Evolutionary conservation across 2,329 filamentous ascomycete species (phyloP), one percentile per base, ranked within the genome.

Genomic region (Fusarium sp.): DNA sequence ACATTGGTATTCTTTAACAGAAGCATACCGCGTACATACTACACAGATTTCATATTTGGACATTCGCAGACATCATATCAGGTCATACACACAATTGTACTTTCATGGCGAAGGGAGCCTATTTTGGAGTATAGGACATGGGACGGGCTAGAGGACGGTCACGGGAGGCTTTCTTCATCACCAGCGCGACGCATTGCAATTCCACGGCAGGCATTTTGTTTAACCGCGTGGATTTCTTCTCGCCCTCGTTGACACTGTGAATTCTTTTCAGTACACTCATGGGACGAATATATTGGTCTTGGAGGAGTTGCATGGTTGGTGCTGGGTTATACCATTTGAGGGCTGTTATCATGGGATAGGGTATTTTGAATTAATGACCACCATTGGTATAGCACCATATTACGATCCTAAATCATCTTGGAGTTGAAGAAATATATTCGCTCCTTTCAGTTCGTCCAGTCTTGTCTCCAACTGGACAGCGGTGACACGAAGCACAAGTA

Each of bases 121-220:
- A 57, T 32, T 54, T 65, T 57, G 67, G 67, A 70, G 67, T 70
- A 70, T 42, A 51, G 67, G 67, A 57, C 27, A 65, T 60, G 20
- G 67, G 63, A 40, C 40, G 42, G 61, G 51, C 46, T 71, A 71
- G 67, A 69, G 41, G 37, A 68, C 30, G 46, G 58, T 25, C 53
- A 56, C 22, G 58, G 49, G 63, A 60, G 67, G 67, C 58, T 69
- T 57, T 70, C 46, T 64, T 60, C 32, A 68, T 70, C 53, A 57
- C 37, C 37, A 69, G 54, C 52, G 67, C 41, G 48, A 71, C 67
- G 63, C 67, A 70, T 70, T 59, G 42, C 62, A 69, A 71, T 62
- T 47, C 67, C 67, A 68, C 65, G 67, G 58, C 32, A 64, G 67
- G 58, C 59, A 70, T 59, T 64, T 70, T 70, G 55, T 71, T 70